Percentiles rank a stretch among this genome's conserved stretches.
Evolutionary conservation across 78 protist genomes (phyloP).

Genomic region (Pigoraptor vietnamica): DNA sequence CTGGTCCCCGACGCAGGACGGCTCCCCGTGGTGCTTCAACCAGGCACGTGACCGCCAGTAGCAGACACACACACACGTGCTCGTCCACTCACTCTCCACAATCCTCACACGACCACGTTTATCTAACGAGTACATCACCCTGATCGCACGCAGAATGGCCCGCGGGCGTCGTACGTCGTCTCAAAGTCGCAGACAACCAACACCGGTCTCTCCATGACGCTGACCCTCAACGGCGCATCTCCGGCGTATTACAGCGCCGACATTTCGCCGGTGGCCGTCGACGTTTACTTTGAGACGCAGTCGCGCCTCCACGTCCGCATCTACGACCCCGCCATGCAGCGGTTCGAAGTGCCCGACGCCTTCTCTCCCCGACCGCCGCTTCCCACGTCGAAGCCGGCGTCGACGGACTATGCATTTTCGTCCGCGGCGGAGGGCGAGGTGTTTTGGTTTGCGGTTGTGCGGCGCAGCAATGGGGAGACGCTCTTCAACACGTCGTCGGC

Average conservation of each 20-base stretch:
- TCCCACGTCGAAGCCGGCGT: neutral
- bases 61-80: too few species aligned
- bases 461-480: neutral
- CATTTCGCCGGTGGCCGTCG: neutral
- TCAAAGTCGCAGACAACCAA: neutral
- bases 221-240: neutral
- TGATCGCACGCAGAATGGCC: neutral
- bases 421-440: neutral
- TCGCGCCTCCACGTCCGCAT: constrained; percentile 35
- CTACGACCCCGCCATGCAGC: constrained; percentile 28
- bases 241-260: neutral
- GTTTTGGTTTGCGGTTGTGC: neutral
- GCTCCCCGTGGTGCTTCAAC: constrained; percentile 7
- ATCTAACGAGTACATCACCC: neutral
- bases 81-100: neutral
- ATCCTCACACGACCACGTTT: neutral
- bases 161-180: neutral
- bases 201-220: neutral
- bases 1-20: neutral
- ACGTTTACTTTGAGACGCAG: neutral
- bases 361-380: neutral
- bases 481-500: constrained; percentile 12
- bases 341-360: constrained; percentile 36
- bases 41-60: neutral
- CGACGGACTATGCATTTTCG: neutral